These are phyloP conservation scores for Lasiosphaeria miniovina DNA, from an alignment of 495 filamentous ascomycete species.

Conservation along the genomic window DNA sequence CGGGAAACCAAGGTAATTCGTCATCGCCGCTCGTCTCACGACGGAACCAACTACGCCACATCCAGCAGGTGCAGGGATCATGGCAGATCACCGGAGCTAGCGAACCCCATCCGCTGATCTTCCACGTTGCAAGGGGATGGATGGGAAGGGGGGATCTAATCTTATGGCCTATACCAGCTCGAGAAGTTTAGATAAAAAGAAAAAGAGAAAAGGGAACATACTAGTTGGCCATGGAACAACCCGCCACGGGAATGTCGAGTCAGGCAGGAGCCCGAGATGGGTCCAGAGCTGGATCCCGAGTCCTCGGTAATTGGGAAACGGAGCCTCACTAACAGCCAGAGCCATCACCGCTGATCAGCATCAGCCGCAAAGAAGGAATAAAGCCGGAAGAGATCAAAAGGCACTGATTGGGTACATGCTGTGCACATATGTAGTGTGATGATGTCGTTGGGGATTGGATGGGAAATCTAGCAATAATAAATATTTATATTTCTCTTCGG, in stretches of 20 bases:
- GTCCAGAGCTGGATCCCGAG: neutral
- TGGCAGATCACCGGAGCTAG: slow-evolving; percentile 10
- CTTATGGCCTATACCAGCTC: neutral
- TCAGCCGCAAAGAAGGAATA: too few species aligned
- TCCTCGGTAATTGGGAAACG: too few species aligned
- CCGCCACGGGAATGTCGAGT: neutral
- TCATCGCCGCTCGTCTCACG: neutral
- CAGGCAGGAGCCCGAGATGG: neutral
- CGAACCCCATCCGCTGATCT: neutral
- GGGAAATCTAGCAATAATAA: too few species aligned
- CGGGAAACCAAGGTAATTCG: neutral
- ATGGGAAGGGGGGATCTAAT: neutral
- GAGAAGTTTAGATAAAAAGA: neutral
- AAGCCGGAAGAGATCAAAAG: too few species aligned
- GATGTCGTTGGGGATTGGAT: too few species aligned
- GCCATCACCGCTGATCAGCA: too few species aligned
- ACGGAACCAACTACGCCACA: neutral
- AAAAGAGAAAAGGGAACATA: neutral
- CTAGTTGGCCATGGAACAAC: too few species aligned
- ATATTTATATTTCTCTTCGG: too few species aligned
- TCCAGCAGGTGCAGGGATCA: slow-evolving; percentile 11
- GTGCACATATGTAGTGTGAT: too few species aligned
- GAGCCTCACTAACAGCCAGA: too few species aligned
- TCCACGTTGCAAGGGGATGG: neutral
- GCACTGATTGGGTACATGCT: too few species aligned